Evolutionary conservation across 305 asterid genomes (phyloP), one percentile per base, ranked within the genome.

Genomic region (Euphrasia arctica): DNA sequence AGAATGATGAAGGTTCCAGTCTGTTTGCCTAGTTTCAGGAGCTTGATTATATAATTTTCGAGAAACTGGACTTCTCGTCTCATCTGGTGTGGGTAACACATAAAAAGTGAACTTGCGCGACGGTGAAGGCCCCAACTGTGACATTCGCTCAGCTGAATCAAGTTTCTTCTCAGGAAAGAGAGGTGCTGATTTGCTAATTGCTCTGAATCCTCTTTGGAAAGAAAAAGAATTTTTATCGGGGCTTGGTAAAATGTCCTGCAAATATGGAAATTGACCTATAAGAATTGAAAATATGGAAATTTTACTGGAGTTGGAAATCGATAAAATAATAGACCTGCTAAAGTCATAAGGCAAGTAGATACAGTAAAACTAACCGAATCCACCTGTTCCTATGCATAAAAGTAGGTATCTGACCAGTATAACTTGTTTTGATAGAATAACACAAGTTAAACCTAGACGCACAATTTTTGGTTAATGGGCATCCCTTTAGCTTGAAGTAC

Each of bases 121-220:
- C 63, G 87, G 80, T 12, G 89, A 89, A 47, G 77, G 83, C 68
- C 88, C 79, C 61, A 85, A 61, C 69, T 77, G 89, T 10, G 82
- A 18, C 57, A 48, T 66, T 65, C 85, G 80, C 62, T 83, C 92
- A 62, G 80, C 74, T 34, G 91, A 70, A 66, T 86, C 22, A 18
- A 18, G 22, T 18, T 18, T 18, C 22, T 18, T 86, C 55, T 75
- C 87, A 52, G 87, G 83, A 74, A 80, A 71, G 55, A 93, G 89
- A 15, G 99, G 99, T 34, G 97, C 99, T 15, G 99, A 93, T 72
- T 83, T 83, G 83, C 97, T 93, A 63, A 82, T 70, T 50, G 36
- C 72, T 77, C 80, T 70, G 9, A 51, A 66, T 36, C 78, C 97
- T 71, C 81, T 70, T 59, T 64, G 77, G 73, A 76, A 77, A 63